These are phyloP conservation scores for Phyllosticta citriasiana DNA, from an alignment of 2,329 filamentous ascomycete genomes.

Conservation along the genomic window DNA sequence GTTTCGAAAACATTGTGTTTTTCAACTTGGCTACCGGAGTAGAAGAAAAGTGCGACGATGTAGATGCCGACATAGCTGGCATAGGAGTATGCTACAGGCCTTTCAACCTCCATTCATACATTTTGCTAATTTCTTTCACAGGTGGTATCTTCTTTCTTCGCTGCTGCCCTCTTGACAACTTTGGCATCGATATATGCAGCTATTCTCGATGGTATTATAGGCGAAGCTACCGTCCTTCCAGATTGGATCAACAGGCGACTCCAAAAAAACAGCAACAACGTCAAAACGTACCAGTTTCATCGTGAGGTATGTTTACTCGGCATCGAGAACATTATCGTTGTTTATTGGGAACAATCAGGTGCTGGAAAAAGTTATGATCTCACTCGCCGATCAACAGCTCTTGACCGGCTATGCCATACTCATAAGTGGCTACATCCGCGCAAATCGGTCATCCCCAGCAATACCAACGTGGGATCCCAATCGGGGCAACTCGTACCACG, in stretches of 20 bases:
- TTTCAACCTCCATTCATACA: not conserved
- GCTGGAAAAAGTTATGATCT: slow-evolving; percentile 22
- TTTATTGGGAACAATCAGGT: not conserved
- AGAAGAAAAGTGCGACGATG: not conserved
- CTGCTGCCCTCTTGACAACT: not conserved
- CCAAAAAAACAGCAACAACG: not conserved
- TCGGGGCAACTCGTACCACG: not conserved
- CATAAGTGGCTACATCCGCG: slow-evolving; percentile 20
- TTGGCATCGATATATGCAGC: not conserved
- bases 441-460: not conserved
- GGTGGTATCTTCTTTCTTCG: not conserved
- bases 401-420: slow-evolving; percentile 22
- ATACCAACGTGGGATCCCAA: not conserved
- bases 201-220: not conserved
- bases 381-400: slow-evolving; percentile 23
- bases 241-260: not conserved
- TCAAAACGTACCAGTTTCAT: not conserved
- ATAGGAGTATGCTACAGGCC: not conserved
- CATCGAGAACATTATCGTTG: not conserved
- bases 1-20: not conserved
- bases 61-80: not conserved
- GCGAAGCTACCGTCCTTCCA: not conserved
- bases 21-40: not conserved
- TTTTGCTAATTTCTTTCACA: not conserved
- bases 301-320: not conserved